Percentiles rank a stretch among this genome's conserved stretches.
Conservation (phyloP, 176 grass and related monocot genomes). For the Bothriochloa decipiens region DNA sequence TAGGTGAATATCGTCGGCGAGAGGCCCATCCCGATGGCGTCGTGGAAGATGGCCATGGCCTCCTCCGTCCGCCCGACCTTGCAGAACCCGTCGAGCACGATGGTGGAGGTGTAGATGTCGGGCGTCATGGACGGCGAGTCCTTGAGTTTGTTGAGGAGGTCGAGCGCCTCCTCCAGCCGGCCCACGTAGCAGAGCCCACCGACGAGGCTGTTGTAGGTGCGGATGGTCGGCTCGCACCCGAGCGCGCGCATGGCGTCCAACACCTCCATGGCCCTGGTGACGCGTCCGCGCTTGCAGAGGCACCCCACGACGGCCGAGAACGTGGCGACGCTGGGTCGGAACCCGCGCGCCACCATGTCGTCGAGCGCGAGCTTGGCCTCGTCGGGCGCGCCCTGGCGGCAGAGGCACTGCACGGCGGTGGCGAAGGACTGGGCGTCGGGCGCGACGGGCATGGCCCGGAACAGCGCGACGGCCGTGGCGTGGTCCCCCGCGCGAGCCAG, state of each 20-base stretch:
- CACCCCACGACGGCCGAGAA: constrained; percentile 66
- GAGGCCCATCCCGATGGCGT: constrained; percentile 51
- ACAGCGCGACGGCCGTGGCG: constrained; percentile 58
- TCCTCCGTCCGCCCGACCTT: constrained; percentile 74
- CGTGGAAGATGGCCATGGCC: constrained; percentile 60
- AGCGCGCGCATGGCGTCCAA: constrained; percentile 66
- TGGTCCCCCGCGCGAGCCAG: constrained; percentile 62
- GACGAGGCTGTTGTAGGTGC: constrained; percentile 79
- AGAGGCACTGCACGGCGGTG: constrained; percentile 63
- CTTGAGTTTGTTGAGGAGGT: constrained; percentile 70
- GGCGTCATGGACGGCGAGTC: constrained; percentile 48
- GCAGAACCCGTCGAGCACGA: constrained; percentile 79
- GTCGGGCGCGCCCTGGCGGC: constrained; percentile 65
- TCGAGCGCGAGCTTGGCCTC: constrained; percentile 69
- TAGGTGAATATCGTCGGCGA: constrained; percentile 74
- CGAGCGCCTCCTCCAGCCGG: constrained; percentile 75
- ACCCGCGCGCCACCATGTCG: constrained; percentile 63
- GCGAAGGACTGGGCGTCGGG: constrained; percentile 67
- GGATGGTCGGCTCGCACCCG: constrained; percentile 66
- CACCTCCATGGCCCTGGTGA: constrained; percentile 69
- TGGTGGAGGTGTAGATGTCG: constrained; percentile 79
- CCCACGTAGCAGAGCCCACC: constrained; percentile 85
- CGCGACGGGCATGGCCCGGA: constrained; percentile 48
- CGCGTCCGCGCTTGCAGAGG: constrained; percentile 77
- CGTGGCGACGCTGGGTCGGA: constrained; percentile 51